These are phyloP conservation scores for Brassica nigra DNA, from an alignment of 345 rosid genomes.

Conservation along the genomic window DNA sequence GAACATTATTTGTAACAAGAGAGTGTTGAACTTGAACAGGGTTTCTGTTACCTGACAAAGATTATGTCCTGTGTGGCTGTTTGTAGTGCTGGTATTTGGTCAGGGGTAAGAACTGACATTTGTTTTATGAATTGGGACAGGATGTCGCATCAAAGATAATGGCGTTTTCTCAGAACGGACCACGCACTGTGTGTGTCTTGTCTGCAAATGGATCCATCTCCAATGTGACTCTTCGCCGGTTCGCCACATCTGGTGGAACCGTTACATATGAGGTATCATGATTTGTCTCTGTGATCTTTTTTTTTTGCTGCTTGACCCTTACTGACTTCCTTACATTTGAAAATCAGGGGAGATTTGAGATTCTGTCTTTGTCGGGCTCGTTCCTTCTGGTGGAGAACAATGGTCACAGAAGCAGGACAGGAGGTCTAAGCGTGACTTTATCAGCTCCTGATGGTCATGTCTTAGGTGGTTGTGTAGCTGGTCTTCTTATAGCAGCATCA, in stretches of 20 bases:
- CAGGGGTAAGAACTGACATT: background rate
- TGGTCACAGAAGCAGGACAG: slow-evolving; percentile 55
- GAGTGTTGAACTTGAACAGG: slow-evolving; percentile 1
- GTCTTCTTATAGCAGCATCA: slow-evolving; percentile 83
- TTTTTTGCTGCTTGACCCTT: background rate
- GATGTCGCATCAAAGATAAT: slow-evolving; percentile 73
- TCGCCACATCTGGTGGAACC: slow-evolving; percentile 65
- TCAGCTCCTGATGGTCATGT: slow-evolving; percentile 83
- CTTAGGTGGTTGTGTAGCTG: slow-evolving; percentile 91
- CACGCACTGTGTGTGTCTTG: slow-evolving; percentile 75
- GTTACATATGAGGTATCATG: slow-evolving; percentile 76
- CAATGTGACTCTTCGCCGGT: slow-evolving; percentile 72
- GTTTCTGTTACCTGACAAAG: background rate
- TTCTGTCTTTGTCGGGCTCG: slow-evolving; percentile 80
- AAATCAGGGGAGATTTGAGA: slow-evolving; percentile 83
- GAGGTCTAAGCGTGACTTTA: slow-evolving; percentile 76
- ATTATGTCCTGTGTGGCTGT: background rate
- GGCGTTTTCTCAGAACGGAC: slow-evolving; percentile 74
- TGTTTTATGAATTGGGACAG: slow-evolving; percentile 39
- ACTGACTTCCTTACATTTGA: background rate
- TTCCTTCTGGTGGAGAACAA: slow-evolving; percentile 49
- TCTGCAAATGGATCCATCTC: slow-evolving; percentile 94
- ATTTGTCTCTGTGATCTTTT: background rate
- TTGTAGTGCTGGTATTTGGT: background rate
- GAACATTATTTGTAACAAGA: background rate